Conservation (phyloP, 2,329 filamentous ascomycete species). For the Byssochlamys sp. region DNA sequence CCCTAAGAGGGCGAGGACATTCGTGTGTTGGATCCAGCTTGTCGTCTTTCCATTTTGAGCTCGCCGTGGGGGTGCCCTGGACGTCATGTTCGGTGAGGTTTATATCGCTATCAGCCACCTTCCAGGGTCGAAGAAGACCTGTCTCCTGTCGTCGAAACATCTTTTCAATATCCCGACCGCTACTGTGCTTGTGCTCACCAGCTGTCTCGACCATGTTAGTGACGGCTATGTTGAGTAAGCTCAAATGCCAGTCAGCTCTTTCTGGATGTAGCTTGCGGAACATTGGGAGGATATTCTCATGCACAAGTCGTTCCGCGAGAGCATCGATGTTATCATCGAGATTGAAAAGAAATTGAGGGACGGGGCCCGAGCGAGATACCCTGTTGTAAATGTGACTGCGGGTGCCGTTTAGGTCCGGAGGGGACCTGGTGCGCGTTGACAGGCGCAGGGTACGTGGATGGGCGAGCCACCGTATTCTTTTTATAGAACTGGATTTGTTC, state of each 20-base stretch:
- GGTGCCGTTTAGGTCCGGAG: conserved; percentile 44
- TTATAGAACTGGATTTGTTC: background rate
- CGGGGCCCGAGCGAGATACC: conserved; percentile 62
- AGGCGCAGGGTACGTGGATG: conserved; percentile 73
- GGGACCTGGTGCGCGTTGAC: conserved; percentile 58
- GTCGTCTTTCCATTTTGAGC: background rate
- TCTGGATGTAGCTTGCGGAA: conserved; percentile 66
- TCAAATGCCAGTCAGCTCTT: conserved; percentile 64
- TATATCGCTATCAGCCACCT: conserved; percentile 28
- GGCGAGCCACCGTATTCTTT: conserved; percentile 57
- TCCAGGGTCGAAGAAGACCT: conserved; percentile 59
- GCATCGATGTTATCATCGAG: conserved; percentile 48
- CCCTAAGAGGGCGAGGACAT: background rate
- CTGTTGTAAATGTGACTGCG: conserved; percentile 55
- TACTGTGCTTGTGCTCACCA: conserved; percentile 41
- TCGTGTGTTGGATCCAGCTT: background rate
- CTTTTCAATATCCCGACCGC: conserved; percentile 65
- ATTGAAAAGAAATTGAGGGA: conserved; percentile 66
- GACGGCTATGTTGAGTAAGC: conserved; percentile 75
- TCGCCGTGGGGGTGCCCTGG: background rate
- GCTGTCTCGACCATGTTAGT: conserved; percentile 66
- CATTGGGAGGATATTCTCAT: conserved; percentile 58
- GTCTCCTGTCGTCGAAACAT: conserved; percentile 75
- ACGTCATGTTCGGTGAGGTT: background rate
- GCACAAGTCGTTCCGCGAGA: conserved; percentile 59